Base-by-base conservation (phyloP, 2,329 filamentous ascomycete genomes). In the Aspergillus brasiliensis region DNA sequence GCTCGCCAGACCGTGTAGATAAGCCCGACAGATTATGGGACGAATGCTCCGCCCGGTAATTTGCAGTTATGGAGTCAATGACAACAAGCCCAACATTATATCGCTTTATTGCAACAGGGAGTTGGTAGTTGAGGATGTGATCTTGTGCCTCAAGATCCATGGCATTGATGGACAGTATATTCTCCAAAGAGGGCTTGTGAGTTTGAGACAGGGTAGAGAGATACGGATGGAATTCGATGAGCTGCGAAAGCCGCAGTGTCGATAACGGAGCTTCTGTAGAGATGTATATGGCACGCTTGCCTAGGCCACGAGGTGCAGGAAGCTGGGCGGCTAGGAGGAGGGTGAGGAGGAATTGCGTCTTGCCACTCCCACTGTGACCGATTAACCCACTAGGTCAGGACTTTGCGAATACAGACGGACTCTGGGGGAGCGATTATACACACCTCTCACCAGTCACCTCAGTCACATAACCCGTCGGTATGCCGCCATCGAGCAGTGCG, bases 131-230 rank as follows among this genome's bases (percentile, higher is more conserved):
- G 25, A 98, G 82, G 71, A 99, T 97, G 77, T 98, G 94, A 61
- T 98, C 94, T 77, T 99, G 95, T 0, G 91, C 89, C 77, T 98
- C 95, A 58, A 98, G 87, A 73, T 98, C 93, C 31, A 91, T 91
- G 8, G 91, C 92, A 52, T 89, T 87, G 65, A 95, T 91, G 73
- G 89, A 91, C 68, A 92, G 84, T 64, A 99, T 88, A 65, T 84
- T 83, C 74, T 91, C 87, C 5, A 97, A 83, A 0, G 90, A 90
- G 0, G 92, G 88, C 21, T 78, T 67, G 15, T 76, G 65, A 19
- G 69, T 65, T 6, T 71, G 58, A 1, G 78, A 65, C 15, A 84
- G 71, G 21, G 68, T 68, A 25, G 75, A 74, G 59, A 96, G 82
- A 52, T 81, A 71, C 0, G 89, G 87, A 73, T 96, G 87, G 48